Percentiles rank a stretch among this genome's conserved stretches.
Conservation (phyloP, 2,329 filamentous ascomycete genomes). For the Coniochaeta sp. region DNA sequence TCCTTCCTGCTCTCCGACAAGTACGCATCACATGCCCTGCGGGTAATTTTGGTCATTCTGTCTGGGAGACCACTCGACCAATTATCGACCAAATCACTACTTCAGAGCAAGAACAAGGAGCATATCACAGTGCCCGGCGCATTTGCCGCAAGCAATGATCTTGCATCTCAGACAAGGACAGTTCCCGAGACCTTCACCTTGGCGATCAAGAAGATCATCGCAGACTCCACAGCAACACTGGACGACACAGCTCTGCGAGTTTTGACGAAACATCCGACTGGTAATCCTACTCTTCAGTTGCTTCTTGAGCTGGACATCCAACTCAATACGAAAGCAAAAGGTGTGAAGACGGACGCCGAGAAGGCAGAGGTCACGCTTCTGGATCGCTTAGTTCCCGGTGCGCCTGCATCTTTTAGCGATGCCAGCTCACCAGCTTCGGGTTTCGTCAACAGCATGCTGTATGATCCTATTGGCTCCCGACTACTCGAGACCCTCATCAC, state of each 20-base stretch:
- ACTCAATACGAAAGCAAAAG: slow-evolving; percentile 58
- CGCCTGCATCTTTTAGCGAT: slow-evolving; percentile 60
- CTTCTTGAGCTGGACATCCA: slow-evolving; percentile 80
- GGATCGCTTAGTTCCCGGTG: slow-evolving; percentile 71
- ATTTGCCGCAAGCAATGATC: slow-evolving; percentile 40
- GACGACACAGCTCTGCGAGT: slow-evolving; percentile 76
- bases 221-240: slow-evolving; percentile 64
- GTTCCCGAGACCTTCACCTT: slow-evolving; percentile 74
- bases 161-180: slow-evolving; percentile 35
- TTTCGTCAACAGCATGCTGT: slow-evolving; percentile 81
- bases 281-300: slow-evolving; percentile 88
- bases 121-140: slow-evolving; percentile 57
- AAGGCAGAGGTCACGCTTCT: slow-evolving; percentile 47
- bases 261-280: slow-evolving; percentile 80
- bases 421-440: slow-evolving; percentile 62
- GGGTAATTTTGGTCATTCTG: slow-evolving; percentile 77
- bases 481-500: slow-evolving; percentile 81
- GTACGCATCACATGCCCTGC: slow-evolving; percentile 85
- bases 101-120: slow-evolving; percentile 92
- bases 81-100: slow-evolving; percentile 58
- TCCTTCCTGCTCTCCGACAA: slow-evolving; percentile 76
- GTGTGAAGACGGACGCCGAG: slow-evolving; percentile 23
- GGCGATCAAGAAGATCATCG: slow-evolving; percentile 75
- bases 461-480: slow-evolving; percentile 84
- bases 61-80: slow-evolving; percentile 75